Percentiles rank a stretch among this genome's conserved stretches.
Conservation (phyloP, 352 stramenopile species). For the Phytophthora macrochlamydospora region DNA sequence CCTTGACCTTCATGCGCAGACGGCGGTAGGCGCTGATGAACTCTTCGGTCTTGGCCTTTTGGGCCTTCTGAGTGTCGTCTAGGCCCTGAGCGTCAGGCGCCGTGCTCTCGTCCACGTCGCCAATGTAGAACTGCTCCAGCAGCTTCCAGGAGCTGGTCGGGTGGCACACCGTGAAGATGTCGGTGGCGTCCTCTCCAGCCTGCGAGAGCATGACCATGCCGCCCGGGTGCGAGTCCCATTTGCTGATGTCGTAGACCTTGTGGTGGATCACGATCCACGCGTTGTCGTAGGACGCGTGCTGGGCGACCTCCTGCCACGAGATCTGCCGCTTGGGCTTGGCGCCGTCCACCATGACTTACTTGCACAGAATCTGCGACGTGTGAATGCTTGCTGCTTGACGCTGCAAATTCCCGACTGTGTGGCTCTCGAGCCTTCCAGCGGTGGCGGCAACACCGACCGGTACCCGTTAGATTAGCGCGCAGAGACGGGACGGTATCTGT, state of each 20-base stretch:
- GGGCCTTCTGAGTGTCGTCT: conserved; percentile 50
- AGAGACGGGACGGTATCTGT: neutral
- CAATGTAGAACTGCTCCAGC: conserved; percentile 98
- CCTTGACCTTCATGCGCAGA: conserved; percentile 93
- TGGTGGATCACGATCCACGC: conserved; percentile 92
- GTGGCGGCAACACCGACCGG: neutral
- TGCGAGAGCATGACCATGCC: conserved; percentile 97
- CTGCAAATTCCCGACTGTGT: conserved; percentile 2
- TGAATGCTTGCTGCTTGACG: neutral
- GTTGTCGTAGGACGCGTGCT: conserved; percentile 76
- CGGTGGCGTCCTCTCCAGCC: conserved; percentile 97
- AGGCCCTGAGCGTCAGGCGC: conserved; percentile 28
- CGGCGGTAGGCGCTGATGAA: conserved; percentile 97
- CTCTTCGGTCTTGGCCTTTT: conserved; percentile 77
- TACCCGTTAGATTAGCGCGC: neutral
- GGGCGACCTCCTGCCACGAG: conserved; percentile 75
- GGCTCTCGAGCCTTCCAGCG: neutral
- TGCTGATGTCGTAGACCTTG: conserved; percentile 92
- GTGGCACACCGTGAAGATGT: conserved; percentile 99
- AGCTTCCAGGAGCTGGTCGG: conserved; percentile 92
- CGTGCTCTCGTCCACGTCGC: conserved; percentile 90
- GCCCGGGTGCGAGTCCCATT: conserved; percentile 85
- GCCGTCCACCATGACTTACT: conserved; percentile 60
- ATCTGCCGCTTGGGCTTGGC: conserved; percentile 67
- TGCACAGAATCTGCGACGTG: neutral